These are phyloP conservation scores for Calonectria henricotiae DNA, from an alignment of 2,329 filamentous ascomycete species.

Conservation along the genomic window DNA sequence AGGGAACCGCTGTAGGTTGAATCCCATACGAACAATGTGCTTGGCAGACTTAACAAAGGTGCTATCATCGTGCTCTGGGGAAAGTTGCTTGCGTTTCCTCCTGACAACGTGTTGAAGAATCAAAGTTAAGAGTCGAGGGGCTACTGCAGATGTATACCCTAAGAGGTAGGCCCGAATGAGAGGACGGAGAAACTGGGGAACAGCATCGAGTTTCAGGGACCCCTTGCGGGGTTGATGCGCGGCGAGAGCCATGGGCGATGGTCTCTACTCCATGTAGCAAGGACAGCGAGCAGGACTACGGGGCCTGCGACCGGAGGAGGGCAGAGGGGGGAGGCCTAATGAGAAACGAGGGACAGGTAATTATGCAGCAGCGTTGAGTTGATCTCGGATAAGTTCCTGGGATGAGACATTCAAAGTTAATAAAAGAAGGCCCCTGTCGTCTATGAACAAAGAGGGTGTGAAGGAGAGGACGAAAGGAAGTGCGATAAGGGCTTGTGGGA, in stretches of 20 bases:
- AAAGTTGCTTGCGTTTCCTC: constrained; percentile 54
- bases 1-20: constrained; percentile 73
- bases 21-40: constrained; percentile 67
- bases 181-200: constrained; percentile 71
- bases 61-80: constrained; percentile 51
- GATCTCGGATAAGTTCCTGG: constrained; percentile 44
- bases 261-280: constrained; percentile 41
- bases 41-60: constrained; percentile 56
- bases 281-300: constrained; percentile 44
- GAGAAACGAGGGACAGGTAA: neutral
- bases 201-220: constrained; percentile 50
- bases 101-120: constrained; percentile 67
- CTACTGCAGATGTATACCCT: constrained; percentile 74
- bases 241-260: constrained; percentile 43
- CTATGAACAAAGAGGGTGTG: constrained; percentile 46
- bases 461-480: constrained; percentile 37
- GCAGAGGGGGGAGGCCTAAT: constrained; percentile 10
- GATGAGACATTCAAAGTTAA: constrained; percentile 43
- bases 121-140: constrained; percentile 71
- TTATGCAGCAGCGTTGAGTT: neutral
- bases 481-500: constrained; percentile 33
- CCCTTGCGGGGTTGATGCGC: constrained; percentile 42
- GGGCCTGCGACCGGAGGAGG: constrained; percentile 47
- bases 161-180: constrained; percentile 73
- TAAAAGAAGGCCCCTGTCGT: constrained; percentile 45